These are phyloP conservation scores for Citrullus colocynthis DNA, from an alignment of 306 rosid genomes.

Conservation along the genomic window DNA sequence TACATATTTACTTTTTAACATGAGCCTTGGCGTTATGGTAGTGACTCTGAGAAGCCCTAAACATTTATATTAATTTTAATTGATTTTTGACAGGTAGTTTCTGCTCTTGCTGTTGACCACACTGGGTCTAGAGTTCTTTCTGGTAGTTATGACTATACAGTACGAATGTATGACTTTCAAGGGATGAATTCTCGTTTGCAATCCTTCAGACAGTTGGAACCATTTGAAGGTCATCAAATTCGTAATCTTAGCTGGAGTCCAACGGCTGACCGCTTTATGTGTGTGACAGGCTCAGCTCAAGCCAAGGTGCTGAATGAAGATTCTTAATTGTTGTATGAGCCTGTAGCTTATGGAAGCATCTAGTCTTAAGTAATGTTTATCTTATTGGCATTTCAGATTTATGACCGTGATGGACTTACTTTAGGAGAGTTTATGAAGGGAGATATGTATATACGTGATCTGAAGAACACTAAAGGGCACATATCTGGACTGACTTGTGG, in stretches of 20 bases:
- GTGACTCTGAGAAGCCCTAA: neutral
- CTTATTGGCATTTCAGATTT: conserved; percentile 42
- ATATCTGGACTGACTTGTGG: conserved; percentile 93
- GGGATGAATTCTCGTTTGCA: conserved; percentile 85
- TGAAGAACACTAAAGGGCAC: conserved; percentile 94
- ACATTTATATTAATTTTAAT: neutral
- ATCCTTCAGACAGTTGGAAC: conserved; percentile 88
- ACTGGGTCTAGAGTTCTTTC: conserved; percentile 90
- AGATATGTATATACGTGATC: conserved; percentile 95
- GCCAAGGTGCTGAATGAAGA: conserved; percentile 45
- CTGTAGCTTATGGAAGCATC: neutral
- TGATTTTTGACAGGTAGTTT: conserved; percentile 54
- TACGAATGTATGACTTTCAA: conserved; percentile 89
- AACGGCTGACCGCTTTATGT: conserved; percentile 68
- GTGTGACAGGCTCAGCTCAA: conserved; percentile 92
- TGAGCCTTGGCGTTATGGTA: neutral
- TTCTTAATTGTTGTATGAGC: neutral
- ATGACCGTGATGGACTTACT: conserved; percentile 96
- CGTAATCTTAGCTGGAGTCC: conserved; percentile 96
- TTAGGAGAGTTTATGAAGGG: conserved; percentile 88
- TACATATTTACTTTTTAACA: neutral
- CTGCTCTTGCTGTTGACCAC: conserved; percentile 86
- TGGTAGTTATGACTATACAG: conserved; percentile 82
- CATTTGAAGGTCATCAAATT: conserved; percentile 92
- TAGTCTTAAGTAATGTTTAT: neutral